A percentile compares a stretch with the other conserved stretches of the same genome.
Evolutionary conservation across 1,284 basidiomycete species (phyloP).

Genomic region (Fomes fomentarius): DNA sequence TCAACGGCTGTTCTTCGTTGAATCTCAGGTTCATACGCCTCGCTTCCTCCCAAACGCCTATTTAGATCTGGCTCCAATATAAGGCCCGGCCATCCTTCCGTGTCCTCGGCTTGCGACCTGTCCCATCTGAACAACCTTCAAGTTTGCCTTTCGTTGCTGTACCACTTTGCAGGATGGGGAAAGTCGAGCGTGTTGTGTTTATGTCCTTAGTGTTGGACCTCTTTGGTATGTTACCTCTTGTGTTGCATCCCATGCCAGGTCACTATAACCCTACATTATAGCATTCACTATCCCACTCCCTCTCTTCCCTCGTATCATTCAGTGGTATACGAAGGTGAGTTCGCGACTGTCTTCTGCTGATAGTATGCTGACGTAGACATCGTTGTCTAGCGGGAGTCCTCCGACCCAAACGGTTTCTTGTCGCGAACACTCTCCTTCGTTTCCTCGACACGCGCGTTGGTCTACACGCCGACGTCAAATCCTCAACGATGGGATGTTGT

Average conservation of each 20-base stretch:
- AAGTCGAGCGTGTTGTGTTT: slow-evolving; percentile 79
- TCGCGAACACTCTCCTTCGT: slow-evolving; percentile 68
- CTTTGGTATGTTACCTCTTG: slow-evolving; percentile 54
- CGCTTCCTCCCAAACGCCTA: slow-evolving; percentile 8
- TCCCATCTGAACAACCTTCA: neutral
- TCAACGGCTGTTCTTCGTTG: slow-evolving; percentile 3
- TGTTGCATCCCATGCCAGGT: neutral
- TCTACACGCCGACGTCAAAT: slow-evolving; percentile 63
- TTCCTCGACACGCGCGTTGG: slow-evolving; percentile 60
- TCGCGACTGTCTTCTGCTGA: neutral
- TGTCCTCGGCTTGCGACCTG: slow-evolving; percentile 1
- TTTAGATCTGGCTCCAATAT: neutral
- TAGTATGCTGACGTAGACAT: neutral
- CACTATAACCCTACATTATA: slow-evolving; percentile 25
- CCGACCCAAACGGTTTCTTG: slow-evolving; percentile 71
- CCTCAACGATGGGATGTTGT: slow-evolving; percentile 82
- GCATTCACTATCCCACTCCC: slow-evolving; percentile 96
- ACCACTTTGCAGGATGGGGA: slow-evolving; percentile 47
- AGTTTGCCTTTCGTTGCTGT: neutral
- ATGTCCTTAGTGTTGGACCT: slow-evolving; percentile 85
- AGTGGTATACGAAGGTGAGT: slow-evolving; percentile 83
- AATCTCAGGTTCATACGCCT: neutral
- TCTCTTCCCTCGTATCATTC: slow-evolving; percentile 85
- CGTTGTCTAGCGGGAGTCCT: slow-evolving; percentile 62
- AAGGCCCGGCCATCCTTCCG: slow-evolving; percentile 4